phyloP scores from a whole-genome alignment of 768 basidiomycete genomes.

The Suillus occidentalis region DNA sequence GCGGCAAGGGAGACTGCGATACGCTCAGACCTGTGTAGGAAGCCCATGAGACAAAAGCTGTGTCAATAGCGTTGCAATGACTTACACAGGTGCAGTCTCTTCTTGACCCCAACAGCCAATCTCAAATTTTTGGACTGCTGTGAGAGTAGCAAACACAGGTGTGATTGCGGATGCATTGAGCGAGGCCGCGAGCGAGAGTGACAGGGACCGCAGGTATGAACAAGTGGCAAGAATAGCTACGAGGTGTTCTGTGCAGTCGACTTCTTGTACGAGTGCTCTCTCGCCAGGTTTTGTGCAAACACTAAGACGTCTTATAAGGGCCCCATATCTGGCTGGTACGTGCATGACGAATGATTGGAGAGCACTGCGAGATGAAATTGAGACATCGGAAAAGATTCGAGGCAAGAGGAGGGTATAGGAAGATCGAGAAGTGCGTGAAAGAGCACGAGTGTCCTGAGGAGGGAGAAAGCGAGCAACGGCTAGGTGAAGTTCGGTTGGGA shows the following conservation, averaged over 20 bases:
- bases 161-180: conserved; percentile 19
- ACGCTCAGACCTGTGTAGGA: conserved; percentile 44
- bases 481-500: conserved; percentile 69
- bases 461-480: conserved; percentile 53
- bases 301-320: conserved; percentile 52
- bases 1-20: conserved; percentile 69
- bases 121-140: conserved; percentile 17
- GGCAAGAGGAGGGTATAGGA: conserved; percentile 60
- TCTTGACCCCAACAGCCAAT: conserved; percentile 33
- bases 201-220: conserved; percentile 39
- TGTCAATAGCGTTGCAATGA: conserved; percentile 9
- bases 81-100: conserved; percentile 38
- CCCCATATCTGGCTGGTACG: conserved; percentile 56
- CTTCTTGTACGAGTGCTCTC: conserved; percentile 24
- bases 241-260: conserved; percentile 46
- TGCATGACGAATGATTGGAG: conserved; percentile 52
- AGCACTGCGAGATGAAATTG: conserved; percentile 45
- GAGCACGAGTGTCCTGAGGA: conserved; percentile 40
- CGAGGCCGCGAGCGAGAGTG: conserved; percentile 28
- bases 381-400: conserved; percentile 57
- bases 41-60: conserved; percentile 9
- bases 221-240: conserved; percentile 50
- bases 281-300: conserved; percentile 40
- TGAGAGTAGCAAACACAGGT: conserved; percentile 24
- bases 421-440: conserved; percentile 49